These are phyloP conservation scores for Spathaspora passalidarum DNA, from an alignment of 805 yeast species.

Conservation along the genomic window DNA sequence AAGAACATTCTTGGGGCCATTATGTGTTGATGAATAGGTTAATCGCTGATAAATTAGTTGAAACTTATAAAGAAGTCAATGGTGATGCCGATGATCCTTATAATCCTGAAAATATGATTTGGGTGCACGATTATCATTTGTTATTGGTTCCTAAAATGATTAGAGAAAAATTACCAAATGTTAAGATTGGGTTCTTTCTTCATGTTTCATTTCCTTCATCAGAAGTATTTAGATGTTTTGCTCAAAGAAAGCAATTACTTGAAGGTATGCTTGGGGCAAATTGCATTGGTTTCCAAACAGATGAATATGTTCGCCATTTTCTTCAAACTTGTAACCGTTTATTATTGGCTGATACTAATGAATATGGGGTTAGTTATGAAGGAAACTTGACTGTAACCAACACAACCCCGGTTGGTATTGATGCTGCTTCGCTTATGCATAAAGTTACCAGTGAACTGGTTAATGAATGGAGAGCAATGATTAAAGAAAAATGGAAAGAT, in stretches of 20 bases:
- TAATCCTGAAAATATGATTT: conserved; percentile 61
- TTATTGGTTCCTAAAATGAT: conserved; percentile 84
- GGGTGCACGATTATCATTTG: conserved; percentile 95
- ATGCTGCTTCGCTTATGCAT: conserved; percentile 53
- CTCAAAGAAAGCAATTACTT: conserved; percentile 74
- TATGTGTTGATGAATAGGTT: conserved; percentile 72
- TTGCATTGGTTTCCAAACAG: conserved; percentile 83
- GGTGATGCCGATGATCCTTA: conserved; percentile 42
- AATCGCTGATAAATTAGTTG: conserved; percentile 74
- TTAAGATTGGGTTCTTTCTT: conserved; percentile 85
- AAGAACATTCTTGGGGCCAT: conserved; percentile 90
- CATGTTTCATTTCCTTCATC: conserved; percentile 95
- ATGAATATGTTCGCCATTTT: conserved; percentile 92
- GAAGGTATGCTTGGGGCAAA: conserved; percentile 88
- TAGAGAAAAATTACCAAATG: conserved; percentile 69
- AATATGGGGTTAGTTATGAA: conserved; percentile 55
- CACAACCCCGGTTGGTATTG: conserved; percentile 76
- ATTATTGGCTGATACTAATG: conserved; percentile 76
- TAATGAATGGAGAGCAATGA: conserved; percentile 60
- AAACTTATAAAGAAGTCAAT: conserved; percentile 48
- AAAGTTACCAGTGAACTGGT: conserved; percentile 51
- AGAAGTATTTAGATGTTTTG: conserved; percentile 91
- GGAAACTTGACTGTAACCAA: conserved; percentile 56
- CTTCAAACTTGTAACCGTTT: conserved; percentile 84
- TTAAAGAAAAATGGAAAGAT: conserved; percentile 74